Conservation (phyloP, 2,329 filamentous ascomycete genomes). For the Alternaria dauci region DNA sequence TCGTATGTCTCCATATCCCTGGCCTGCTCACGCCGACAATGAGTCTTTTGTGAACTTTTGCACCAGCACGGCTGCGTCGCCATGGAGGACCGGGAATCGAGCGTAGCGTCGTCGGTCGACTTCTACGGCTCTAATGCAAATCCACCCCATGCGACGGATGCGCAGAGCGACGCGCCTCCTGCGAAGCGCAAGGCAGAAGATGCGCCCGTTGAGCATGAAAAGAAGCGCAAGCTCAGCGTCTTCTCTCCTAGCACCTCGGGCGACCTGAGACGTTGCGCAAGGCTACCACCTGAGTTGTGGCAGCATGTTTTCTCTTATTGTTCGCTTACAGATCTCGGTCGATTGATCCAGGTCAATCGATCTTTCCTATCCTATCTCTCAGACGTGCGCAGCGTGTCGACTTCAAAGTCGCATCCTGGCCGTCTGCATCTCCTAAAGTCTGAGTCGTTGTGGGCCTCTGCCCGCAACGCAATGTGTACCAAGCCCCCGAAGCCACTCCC, state of each 20-base stretch:
- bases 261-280: constrained; percentile 39
- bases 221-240: constrained; percentile 45
- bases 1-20: constrained; percentile 37
- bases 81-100: constrained; percentile 48
- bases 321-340: constrained; percentile 69
- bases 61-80: constrained; percentile 27
- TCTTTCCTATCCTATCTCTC: constrained; percentile 64
- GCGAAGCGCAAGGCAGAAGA: constrained; percentile 50
- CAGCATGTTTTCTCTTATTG: constrained; percentile 74
- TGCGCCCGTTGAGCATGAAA: constrained; percentile 31
- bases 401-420: constrained; percentile 41
- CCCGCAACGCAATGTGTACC: constrained; percentile 71
- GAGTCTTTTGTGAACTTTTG: constrained; percentile 44
- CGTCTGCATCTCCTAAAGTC: constrained; percentile 60
- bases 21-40: constrained; percentile 34
- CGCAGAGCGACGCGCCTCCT: constrained; percentile 21
- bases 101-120: constrained; percentile 47
- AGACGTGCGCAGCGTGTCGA: constrained; percentile 46
- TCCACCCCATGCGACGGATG: constrained; percentile 21
- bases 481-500: constrained; percentile 74
- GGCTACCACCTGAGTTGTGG: constrained; percentile 71
- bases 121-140: constrained; percentile 45
- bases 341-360: constrained; percentile 72
- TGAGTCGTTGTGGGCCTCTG: constrained; percentile 74
- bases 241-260: constrained; percentile 19